phyloP scores from a whole-genome alignment of 1,139 yeast species.

The Suhomyces taliae region DNA sequence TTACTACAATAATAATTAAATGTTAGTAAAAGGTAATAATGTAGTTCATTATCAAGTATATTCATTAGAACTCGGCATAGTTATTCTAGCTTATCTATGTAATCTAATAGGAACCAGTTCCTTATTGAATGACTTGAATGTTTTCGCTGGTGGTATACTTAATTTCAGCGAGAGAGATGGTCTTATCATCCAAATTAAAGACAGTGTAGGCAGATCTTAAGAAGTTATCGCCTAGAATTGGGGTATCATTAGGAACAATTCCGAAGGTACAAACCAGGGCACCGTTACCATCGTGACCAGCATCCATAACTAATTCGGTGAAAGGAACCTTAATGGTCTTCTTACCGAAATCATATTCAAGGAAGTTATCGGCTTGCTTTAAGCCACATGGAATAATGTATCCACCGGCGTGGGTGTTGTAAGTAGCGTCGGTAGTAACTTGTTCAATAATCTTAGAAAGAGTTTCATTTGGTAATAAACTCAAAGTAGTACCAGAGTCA shows the following conservation, averaged over 20 bases:
- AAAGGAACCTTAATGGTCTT: slow-evolving; percentile 27
- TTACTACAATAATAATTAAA: too few species aligned
- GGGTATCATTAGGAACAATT: slow-evolving; percentile 14
- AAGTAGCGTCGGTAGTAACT: slow-evolving; percentile 20
- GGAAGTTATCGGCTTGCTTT: slow-evolving; percentile 22
- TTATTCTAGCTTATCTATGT: not conserved
- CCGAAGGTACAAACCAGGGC: slow-evolving; percentile 17
- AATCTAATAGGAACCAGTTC: slow-evolving; percentile 1
- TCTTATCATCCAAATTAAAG: slow-evolving; percentile 39
- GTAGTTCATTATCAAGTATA: not conserved
- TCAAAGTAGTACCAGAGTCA: slow-evolving; percentile 44
- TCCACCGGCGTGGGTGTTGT: slow-evolving; percentile 16
- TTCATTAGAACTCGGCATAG: not conserved
- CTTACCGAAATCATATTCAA: slow-evolving; percentile 28
- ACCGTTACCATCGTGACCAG: slow-evolving; percentile 15
- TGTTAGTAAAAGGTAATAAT: too few species aligned
- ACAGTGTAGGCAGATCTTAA: slow-evolving; percentile 39
- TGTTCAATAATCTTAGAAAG: slow-evolving; percentile 15
- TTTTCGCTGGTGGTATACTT: slow-evolving; percentile 28
- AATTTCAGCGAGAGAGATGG: slow-evolving; percentile 39
- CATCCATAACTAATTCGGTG: slow-evolving; percentile 21
- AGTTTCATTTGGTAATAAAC: slow-evolving; percentile 25
- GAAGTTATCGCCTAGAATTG: slow-evolving; percentile 37
- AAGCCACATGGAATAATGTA: slow-evolving; percentile 34
- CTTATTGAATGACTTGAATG: slow-evolving; percentile 18